A percentile compares a stretch with the other conserved stretches of the same genome.
These are phyloP conservation scores for Neofusicoccum kwambonambiense DNA, from an alignment of 2,329 filamentous ascomycete species.

Conservation along the genomic window DNA sequence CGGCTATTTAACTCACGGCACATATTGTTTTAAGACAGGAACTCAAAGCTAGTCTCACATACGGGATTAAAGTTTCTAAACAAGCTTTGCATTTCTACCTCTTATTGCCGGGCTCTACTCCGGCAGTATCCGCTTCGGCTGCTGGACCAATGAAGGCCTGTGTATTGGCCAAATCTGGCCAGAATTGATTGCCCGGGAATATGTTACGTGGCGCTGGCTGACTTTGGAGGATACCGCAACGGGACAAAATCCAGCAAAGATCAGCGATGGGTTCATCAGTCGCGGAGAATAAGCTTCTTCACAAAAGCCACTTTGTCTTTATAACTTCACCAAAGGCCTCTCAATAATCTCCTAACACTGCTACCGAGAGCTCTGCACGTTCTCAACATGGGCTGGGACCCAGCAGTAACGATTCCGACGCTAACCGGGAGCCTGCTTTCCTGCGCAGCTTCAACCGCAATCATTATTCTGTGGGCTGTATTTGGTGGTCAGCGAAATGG, in stretches of 20 bases:
- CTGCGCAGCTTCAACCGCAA: slow-evolving; percentile 21
- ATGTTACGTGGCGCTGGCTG: too few species aligned
- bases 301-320: neutral
- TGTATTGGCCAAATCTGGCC: too few species aligned
- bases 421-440: slow-evolving; percentile 27
- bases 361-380: neutral
- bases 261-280: too few species aligned
- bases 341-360: neutral
- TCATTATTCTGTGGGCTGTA: slow-evolving; percentile 24
- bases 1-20: neutral
- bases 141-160: too few species aligned
- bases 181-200: too few species aligned
- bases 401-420: slow-evolving; percentile 22
- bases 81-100: neutral
- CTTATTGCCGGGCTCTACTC: neutral
- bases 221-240: too few species aligned
- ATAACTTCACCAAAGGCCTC: neutral
- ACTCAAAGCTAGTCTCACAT: neutral
- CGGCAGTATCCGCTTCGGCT: too few species aligned
- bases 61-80: too few species aligned
- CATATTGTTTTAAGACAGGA: neutral
- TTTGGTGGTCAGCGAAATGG: slow-evolving; percentile 14
- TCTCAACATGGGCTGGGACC: slow-evolving; percentile 1
- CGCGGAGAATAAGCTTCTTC: too few species aligned
- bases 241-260: too few species aligned